Base-by-base conservation (phyloP, 2,329 filamentous ascomycete genomes). In the Cladophialophora chaetospira region DNA sequence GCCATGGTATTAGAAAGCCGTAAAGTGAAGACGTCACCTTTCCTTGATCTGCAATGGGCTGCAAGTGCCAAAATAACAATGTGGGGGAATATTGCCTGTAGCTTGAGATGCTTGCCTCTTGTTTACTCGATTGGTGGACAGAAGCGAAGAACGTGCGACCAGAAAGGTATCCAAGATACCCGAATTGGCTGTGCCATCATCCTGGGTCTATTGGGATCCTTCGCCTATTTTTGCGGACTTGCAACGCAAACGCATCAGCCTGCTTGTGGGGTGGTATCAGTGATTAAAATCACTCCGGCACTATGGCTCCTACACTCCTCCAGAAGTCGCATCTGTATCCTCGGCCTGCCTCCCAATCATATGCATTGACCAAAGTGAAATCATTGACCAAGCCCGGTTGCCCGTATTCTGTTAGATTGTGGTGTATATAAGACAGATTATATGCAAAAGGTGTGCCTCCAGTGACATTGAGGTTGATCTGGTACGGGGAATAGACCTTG, bases 311-410 rank as follows among this genome's bases (percentile, higher is more conserved):
- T 36, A 65, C 43, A 29, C 62, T 62, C 43, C 67, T 65, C 78
- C 78, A 80, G 43, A 79, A 74, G 23, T 75, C 73, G 60, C 78
- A 81, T 51, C 78, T 68, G 29, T 62, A 59, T 0, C 79, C 78
- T 17, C 79, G 68, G 0, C 75, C 76, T 1, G 72, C 78, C 55
- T 81, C 79, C 79, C 79, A 81, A 2, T 66, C 67, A 55, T 70
- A 73, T 1, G 73, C 77, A 64, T 79, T 68, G 4, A 72, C 74
- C 25, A 80, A 46, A 0, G 63, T 67, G 56, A 82, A 72, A 2
- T 68, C 60, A 51, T 78, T 78, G 6, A 68, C 65, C 13, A 74
- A 66, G 29, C 63, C 73, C 52, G 65, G 66, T 0, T 63, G 66
- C 60, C 66, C 58, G 65, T 64, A 65, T 67, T 66, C 55, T 58